Base-by-base conservation (phyloP, 768 basidiomycete genomes). In the Boletus rufocinnamomeus region DNA sequence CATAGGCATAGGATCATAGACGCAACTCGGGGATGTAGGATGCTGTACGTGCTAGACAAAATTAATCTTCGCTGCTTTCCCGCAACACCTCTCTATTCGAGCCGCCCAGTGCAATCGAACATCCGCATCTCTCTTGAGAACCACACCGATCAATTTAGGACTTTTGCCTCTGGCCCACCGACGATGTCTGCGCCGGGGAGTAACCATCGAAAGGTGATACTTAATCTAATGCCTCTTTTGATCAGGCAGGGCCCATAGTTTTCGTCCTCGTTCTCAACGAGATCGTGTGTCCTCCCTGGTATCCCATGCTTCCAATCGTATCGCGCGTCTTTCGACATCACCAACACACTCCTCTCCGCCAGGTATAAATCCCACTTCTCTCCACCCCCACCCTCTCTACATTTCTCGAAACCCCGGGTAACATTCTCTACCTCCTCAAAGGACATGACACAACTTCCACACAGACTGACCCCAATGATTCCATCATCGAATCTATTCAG, bases 291-390 rank as follows among this genome's bases (percentile, higher is more conserved):
- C 52, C 82, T 75, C 53, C 80, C 80, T 34, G 84, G 82, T 56
- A 98, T 98, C 6, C 91, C 95, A 72, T 98, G 95, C 10, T 84
- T 85, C 92, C 93, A 98, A 3, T 75, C 72, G 72, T 92, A 97
- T 40, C 95, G 82, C 16, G 95, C 92, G 35, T 89, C 88, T 35
- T 84, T 86, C 5, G 86, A 84, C 59, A 98, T 77, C 48, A 94
- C 84, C 57, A 95, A 77, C 23, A 96, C 75, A 58, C 88, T 90
- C 50, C 90, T 75, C 54, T 85, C 82, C 0, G 91, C 88, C 19
- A 98, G 80, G 70, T 89, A 91, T 28, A 95, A 61, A 52, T 87
- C 80, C 65, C 61, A 70, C 50, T 34, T 54, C 47, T 34, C 27
- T 28, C 27, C 46, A 11, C 10, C 50, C 34, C 35, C 56, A 19